Conservation (phyloP, 345 rosid species). For the Salix viminalis region DNA sequence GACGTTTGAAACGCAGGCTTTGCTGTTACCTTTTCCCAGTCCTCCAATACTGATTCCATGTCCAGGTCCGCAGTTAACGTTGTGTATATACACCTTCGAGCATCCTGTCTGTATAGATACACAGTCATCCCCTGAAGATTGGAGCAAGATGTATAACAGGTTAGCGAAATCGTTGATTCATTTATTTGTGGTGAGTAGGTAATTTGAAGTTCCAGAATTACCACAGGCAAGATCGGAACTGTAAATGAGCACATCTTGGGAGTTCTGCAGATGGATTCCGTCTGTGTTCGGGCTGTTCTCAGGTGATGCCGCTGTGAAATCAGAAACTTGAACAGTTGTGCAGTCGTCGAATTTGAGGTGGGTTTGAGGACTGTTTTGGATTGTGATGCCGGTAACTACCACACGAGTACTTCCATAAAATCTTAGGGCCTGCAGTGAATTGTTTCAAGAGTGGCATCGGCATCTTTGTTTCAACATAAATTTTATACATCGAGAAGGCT, state of each 20-base stretch:
- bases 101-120: slow-evolving; percentile 83
- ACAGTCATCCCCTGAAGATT: slow-evolving; percentile 80
- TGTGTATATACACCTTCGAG: slow-evolving; percentile 62
- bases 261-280: slow-evolving; percentile 85
- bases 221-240: slow-evolving; percentile 63
- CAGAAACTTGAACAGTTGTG: slow-evolving; percentile 53
- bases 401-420: slow-evolving; percentile 76
- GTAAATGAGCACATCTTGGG: slow-evolving; percentile 55
- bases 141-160: background rate
- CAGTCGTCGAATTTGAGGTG: slow-evolving; percentile 83
- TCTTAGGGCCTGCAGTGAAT: slow-evolving; percentile 57
- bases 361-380: slow-evolving; percentile 86
- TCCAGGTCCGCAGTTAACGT: slow-evolving; percentile 83
- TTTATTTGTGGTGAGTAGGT: background rate
- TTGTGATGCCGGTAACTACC: slow-evolving; percentile 65
- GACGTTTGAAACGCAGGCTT: slow-evolving; percentile 81
- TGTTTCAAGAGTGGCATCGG: background rate
- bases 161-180: no score
- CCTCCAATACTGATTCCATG: slow-evolving; percentile 96
- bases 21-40: slow-evolving; percentile 59
- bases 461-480: background rate
- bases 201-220: slow-evolving; percentile 26
- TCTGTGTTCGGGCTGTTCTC: slow-evolving; percentile 78
- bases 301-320: slow-evolving; percentile 60
- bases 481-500: background rate